phyloP scores from a whole-genome alignment of 495 filamentous ascomycete species.

The Xylaria castorea region DNA sequence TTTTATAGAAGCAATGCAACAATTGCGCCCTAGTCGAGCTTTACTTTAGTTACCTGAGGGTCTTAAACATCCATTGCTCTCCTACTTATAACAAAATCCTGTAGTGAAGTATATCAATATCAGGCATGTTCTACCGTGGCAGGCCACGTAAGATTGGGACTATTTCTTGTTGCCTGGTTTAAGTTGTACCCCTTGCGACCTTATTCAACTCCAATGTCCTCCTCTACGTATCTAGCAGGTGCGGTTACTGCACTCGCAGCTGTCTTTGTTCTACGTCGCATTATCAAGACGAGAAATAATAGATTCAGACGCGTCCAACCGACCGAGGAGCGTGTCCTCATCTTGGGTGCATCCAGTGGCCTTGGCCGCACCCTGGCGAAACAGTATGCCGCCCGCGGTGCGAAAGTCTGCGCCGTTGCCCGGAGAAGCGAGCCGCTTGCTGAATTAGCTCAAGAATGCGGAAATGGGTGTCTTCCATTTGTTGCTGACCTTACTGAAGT shows the following conservation, averaged over 20 bases:
- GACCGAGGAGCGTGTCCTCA: constrained; percentile 37
- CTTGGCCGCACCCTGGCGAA: constrained; percentile 36
- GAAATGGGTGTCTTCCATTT: constrained; percentile 34
- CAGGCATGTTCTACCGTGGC: not conserved
- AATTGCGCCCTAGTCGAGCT: not conserved
- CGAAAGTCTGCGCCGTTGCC: constrained; percentile 38
- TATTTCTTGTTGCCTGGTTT: not conserved
- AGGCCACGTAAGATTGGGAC: not conserved
- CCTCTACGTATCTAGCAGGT: not conserved
- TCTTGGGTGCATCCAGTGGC: constrained; percentile 43
- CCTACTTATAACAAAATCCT: not conserved
- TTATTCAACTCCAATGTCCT: constrained; percentile 5
- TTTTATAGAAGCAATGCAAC: not conserved
- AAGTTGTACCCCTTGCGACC: not conserved
- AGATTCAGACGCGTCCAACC: constrained; percentile 25
- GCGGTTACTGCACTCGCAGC: constrained; percentile 10
- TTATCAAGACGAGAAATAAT: not conserved
- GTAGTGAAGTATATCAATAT: not conserved
- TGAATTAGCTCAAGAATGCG: constrained; percentile 36
- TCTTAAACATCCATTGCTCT: not conserved
- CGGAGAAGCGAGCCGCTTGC: constrained; percentile 34
- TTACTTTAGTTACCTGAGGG: not conserved
- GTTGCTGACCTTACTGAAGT: constrained; percentile 36
- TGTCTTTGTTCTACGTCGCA: constrained; percentile 13
- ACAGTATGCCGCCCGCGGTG: constrained; percentile 37